A percentile compares a stretch with the other conserved stretches of the same genome.
phyloP scores from a whole-genome alignment of 768 basidiomycete genomes.

The Rhizopogon roseolus region DNA sequence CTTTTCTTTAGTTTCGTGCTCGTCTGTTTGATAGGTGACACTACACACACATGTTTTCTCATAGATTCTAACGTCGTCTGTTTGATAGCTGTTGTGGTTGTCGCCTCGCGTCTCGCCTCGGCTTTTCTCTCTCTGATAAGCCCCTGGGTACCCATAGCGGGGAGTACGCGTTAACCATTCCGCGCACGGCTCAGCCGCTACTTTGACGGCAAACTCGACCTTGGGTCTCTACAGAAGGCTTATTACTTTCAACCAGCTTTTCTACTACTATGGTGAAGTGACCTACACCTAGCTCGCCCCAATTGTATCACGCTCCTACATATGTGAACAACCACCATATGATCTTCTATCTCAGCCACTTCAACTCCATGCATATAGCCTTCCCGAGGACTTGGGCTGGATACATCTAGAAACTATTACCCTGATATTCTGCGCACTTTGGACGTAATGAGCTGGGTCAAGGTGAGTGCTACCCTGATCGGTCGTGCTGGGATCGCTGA shows the following conservation, averaged over 20 bases:
- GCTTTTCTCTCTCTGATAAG: too few species aligned
- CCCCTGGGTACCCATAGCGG: constrained; percentile 37
- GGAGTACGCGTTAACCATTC: constrained; percentile 37
- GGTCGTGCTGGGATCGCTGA: neutral
- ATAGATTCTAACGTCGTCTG: too few species aligned
- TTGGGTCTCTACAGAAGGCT: constrained; percentile 50
- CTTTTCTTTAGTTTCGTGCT: too few species aligned
- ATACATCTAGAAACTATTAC: constrained; percentile 42
- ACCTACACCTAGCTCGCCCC: constrained; percentile 38
- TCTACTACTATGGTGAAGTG: constrained; percentile 32
- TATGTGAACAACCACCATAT: constrained; percentile 30
- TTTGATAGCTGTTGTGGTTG: too few species aligned
- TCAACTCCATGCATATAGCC: constrained; percentile 15
- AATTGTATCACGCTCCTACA: constrained; percentile 36
- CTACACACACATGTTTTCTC: too few species aligned
- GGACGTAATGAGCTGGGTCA: constrained; percentile 50
- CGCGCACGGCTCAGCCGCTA: constrained; percentile 31
- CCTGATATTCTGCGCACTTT: constrained; percentile 41
- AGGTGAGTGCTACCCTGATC: constrained; percentile 21
- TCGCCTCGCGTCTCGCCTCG: too few species aligned
- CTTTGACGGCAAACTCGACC: constrained; percentile 38
- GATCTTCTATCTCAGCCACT: neutral
- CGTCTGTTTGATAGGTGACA: too few species aligned
- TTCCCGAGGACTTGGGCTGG: constrained; percentile 39
- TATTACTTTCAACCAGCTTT: constrained; percentile 52